phyloP scores from a whole-genome alignment of 345 rosid genomes.

The Linum usitatissimum region DNA sequence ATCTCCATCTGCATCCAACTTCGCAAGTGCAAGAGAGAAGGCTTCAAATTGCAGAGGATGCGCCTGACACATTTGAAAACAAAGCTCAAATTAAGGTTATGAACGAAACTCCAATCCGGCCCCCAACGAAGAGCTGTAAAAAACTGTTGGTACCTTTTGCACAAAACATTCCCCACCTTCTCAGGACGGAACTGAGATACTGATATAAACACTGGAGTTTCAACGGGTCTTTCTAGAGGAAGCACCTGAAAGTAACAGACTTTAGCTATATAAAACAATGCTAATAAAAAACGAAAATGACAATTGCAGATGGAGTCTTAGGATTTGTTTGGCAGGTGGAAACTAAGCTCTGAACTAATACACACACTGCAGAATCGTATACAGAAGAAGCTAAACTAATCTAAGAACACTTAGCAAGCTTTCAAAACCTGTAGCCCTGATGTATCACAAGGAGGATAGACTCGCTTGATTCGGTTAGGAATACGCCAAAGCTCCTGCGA shows the following conservation, averaged over 20 bases:
- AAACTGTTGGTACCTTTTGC: constrained; percentile 23
- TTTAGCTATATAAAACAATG: background rate
- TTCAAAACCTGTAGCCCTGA: constrained; percentile 76
- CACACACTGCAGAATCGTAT: too few relatives aligned
- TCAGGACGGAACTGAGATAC: constrained; percentile 98
- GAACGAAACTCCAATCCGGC: constrained; percentile 8
- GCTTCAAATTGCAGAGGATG: constrained; percentile 89
- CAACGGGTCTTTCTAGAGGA: constrained; percentile 57
- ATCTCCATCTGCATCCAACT: too few relatives aligned
- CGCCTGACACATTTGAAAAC: constrained; percentile 48
- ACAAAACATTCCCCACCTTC: constrained; percentile 62
- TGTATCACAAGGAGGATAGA: constrained; percentile 94
- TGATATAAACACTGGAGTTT: constrained; percentile 55
- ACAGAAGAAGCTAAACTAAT: background rate
- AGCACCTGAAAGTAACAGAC: constrained; percentile 34
- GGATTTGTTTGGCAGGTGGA: too few relatives aligned
- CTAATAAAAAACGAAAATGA: background rate
- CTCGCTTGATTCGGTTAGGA: constrained; percentile 53
- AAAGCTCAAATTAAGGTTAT: constrained; percentile 1
- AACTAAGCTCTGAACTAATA: too few relatives aligned
- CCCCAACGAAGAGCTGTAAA: constrained; percentile 18
- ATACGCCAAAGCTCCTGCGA: constrained; percentile 64
- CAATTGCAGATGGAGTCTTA: too few relatives aligned
- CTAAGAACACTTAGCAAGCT: background rate
- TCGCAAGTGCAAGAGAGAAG: constrained; percentile 32